These are phyloP conservation scores for Solanum neorickii DNA, from an alignment of 257 asterid genomes.

Conservation along the genomic window DNA sequence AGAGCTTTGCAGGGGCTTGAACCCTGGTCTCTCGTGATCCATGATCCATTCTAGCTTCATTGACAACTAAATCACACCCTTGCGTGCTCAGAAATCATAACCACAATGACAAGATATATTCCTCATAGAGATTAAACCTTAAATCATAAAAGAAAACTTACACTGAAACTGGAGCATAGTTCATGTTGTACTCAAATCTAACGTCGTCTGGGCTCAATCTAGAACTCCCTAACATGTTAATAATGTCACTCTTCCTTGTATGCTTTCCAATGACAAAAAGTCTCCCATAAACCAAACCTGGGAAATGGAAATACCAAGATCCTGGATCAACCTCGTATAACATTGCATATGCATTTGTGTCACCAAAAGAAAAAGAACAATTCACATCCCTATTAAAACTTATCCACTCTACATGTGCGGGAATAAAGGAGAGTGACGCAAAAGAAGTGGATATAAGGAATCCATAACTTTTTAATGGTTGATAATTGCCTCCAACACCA, in stretches of 20 bases:
- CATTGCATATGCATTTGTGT: neutral
- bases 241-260: constrained; percentile 6
- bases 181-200: constrained; percentile 2
- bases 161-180: neutral
- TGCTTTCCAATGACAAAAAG: neutral
- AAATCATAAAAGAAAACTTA: neutral
- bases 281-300: constrained; percentile 7
- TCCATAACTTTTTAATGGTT: neutral
- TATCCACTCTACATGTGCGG: neutral
- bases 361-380: neutral
- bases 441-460: neutral
- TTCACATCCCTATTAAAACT: neutral
- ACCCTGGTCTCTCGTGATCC: neutral
- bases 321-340: neutral
- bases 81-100: neutral
- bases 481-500: neutral
- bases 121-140: neutral
- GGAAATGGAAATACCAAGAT: neutral
- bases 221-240: constrained; percentile 1
- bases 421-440: neutral
- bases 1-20: neutral
- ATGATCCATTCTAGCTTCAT: neutral
- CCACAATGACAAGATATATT: neutral
- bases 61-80: neutral
- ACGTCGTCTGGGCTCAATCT: constrained; percentile 1